phyloP scores from a whole-genome alignment of 2,329 filamentous ascomycete genomes.

The Chrysoporthe cubensis region DNA sequence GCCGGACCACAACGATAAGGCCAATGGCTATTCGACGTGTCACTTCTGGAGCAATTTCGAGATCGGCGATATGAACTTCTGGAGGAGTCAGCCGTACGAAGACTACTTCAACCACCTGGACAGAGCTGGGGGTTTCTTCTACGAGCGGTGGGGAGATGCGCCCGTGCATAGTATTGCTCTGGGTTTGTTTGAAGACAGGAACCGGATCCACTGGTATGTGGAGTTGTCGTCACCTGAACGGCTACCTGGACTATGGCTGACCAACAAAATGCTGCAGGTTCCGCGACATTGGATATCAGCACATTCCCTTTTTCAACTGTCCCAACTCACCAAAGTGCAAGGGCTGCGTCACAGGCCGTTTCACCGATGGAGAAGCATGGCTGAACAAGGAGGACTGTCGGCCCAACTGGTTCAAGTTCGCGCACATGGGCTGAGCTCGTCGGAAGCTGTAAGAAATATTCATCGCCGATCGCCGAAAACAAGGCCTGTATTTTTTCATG shows the following conservation, averaged over 20 bases:
- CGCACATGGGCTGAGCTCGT: conserved; percentile 69
- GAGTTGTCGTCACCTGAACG: not conserved
- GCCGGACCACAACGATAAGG: conserved; percentile 77
- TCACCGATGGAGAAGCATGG: conserved; percentile 87
- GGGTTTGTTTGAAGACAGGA: conserved; percentile 87
- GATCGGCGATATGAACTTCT: conserved; percentile 91
- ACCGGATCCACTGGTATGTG: conserved; percentile 89
- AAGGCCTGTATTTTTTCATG: conserved; percentile 21
- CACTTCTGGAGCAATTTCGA: conserved; percentile 99
- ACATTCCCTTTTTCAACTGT: conserved; percentile 98
- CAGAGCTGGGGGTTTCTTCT: conserved; percentile 94
- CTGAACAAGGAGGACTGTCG: conserved; percentile 91
- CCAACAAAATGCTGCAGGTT: conserved; percentile 66
- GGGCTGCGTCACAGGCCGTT: conserved; percentile 82
- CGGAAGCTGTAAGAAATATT: conserved; percentile 21
- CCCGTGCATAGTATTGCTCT: conserved; percentile 94
- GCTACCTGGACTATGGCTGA: conserved; percentile 1
- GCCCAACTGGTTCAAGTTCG: conserved; percentile 96
- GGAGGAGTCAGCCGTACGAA: conserved; percentile 86
- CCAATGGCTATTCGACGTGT: conserved; percentile 94
- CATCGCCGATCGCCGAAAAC: conserved; percentile 1
- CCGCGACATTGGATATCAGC: conserved; percentile 98
- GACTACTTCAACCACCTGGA: conserved; percentile 97
- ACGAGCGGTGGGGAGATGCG: conserved; percentile 97
- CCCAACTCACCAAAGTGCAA: conserved; percentile 94